Base-by-base conservation (phyloP, 148 eudicot species). In the Drosera capensis region DNA sequence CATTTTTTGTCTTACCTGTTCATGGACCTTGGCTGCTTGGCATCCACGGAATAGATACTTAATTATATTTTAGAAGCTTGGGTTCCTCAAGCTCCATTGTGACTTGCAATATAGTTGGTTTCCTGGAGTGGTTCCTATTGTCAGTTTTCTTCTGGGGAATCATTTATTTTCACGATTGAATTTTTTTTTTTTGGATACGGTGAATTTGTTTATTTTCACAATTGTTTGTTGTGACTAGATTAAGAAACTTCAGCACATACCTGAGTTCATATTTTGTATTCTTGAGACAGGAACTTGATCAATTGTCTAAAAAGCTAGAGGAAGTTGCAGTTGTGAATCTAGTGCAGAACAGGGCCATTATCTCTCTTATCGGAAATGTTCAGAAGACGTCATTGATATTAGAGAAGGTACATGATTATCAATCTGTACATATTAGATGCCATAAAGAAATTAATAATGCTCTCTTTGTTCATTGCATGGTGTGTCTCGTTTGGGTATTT, bases 281-380 rank as follows among this genome's bases (percentile, higher is more conserved):
- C 19, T 25, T 49, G 40, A 42, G 19, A 23, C 80, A 78, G 95
- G 99, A 90, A 64, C 78, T 90, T 25, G 95, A 90, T 44, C 82
- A 78, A 64, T 70, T 84, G 39, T 87, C 80, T 20, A 84, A 70
- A 72, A 79, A 84, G 66, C 87, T 90, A 47, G 72, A 90, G 64
- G 80, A 80, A 55, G 73, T 90, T 49, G 93, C 99, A 46, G 85
- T 84, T 50, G 88, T 90, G 34, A 78, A 84, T 49, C 73, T 90
- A 39, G 78, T 78, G 36, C 88, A 84, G 68, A 43, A 71, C 19
- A 66, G 95, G 69, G 78, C 93, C 37, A 90, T 84, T 37, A 80
- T 90, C 45, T 84, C 99, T 42, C 93, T 90, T 51, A 90, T 84
- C 39, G 93, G 97, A 40, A 84, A 90, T 64, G 93, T 84, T 40